These are phyloP conservation scores for Boletus vinaceobasis DNA, from an alignment of 768 basidiomycete genomes.

Conservation along the genomic window DNA sequence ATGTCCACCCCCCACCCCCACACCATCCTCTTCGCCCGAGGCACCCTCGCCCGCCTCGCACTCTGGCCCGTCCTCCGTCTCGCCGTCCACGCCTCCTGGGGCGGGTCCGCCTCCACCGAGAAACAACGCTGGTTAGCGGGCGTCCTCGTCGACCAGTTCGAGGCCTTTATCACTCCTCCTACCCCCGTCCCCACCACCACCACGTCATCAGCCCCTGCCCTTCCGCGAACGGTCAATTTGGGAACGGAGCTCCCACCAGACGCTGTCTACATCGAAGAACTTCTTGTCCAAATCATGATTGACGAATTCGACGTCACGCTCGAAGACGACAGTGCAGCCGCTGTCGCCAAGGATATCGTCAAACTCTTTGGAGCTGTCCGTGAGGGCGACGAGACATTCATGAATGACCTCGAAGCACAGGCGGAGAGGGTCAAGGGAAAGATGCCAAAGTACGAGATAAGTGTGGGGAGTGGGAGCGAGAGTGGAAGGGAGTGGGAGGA, in stretches of 20 bases:
- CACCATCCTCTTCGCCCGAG: conserved; percentile 78
- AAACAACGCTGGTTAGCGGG: conserved; percentile 88
- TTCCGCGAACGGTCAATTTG: neutral
- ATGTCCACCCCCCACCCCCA: conserved; percentile 37
- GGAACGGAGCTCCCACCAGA: conserved; percentile 40
- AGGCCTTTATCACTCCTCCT: conserved; percentile 42
- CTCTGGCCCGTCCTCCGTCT: conserved; percentile 85
- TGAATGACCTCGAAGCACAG: conserved; percentile 60
- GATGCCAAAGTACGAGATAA: conserved; percentile 48
- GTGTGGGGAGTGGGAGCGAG: conserved; percentile 29
- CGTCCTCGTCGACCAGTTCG: conserved; percentile 76
- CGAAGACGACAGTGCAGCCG: conserved; percentile 80
- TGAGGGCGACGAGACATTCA: conserved; percentile 43
- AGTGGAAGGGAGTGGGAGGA: conserved; percentile 49
- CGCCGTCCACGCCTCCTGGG: conserved; percentile 85
- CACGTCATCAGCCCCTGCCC: neutral
- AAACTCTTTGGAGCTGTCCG: conserved; percentile 58
- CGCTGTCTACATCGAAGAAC: conserved; percentile 73
- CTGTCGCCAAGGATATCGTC: conserved; percentile 70
- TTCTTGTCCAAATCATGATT: conserved; percentile 76
- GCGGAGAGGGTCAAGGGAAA: conserved; percentile 59
- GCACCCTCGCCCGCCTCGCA: conserved; percentile 75
- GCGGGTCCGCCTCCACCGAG: conserved; percentile 64
- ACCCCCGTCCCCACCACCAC: neutral
- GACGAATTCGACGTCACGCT: conserved; percentile 85